Base-by-base conservation (phyloP, 768 basidiomycete species). In the Auriculariales sp. region DNA sequence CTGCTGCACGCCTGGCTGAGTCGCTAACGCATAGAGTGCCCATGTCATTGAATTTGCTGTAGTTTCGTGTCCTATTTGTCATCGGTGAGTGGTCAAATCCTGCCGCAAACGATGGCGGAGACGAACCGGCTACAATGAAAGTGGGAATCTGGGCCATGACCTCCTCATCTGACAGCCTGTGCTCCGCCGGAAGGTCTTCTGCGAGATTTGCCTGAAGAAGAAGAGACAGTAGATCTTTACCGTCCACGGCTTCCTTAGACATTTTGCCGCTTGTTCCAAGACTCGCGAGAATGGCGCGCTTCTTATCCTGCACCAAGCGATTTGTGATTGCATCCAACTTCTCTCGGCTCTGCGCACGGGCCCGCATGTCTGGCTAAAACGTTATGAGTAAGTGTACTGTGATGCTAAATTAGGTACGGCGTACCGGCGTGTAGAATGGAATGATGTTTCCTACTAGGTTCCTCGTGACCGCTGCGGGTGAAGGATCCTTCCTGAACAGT, bases 121-220 rank as follows among this genome's bases (percentile, higher is more conserved):
- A n/a, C n/a, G n/a, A n/a, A n/a, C 54, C 78, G 1, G 78, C 77
- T 1, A 75, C 65, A 10, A 80, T 56, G 60, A 79, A 78, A 0
- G 78, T 80, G 0, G 76, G 74, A 0, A 79, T 71, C 68, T 80
- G 64, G 1, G 61, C 58, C 12, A 62, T 36, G 28, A 66, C 58
- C 22, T 66, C 64, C 22, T 54, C 54, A 36, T 66, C 65, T 15
- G 54, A 55, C 53, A 66, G 54, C 27, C 54, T 55, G 52, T 57
- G 55, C 11, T 44, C 52, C 3, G 56, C 57, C 3, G 57, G 54
- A 3, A 61, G 30, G 49, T 66, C 64, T 7, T 52, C 46, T 2
- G 60, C 61, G 52, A 66, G 59, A 45, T 66, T 66, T 11, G 64
- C 59, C 39, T 54, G 55, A 29, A 66, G 45, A 12, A 64, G 54